Evolutionary conservation across 805 yeast genomes (phyloP).

Genomic region (Saccharomycopsis javanensis): DNA sequence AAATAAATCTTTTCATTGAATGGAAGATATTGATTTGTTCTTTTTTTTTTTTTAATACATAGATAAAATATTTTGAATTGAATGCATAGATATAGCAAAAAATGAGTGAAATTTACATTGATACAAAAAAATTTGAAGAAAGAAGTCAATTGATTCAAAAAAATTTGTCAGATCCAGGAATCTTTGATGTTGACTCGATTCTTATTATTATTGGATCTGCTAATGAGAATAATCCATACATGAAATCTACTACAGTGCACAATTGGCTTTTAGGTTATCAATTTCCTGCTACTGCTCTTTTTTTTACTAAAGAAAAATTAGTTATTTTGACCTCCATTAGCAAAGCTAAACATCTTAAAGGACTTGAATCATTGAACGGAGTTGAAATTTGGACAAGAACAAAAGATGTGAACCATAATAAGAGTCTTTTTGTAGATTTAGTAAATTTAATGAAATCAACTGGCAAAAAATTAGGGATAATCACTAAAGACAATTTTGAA

Average conservation of each 20-base stretch:
- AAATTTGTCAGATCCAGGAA: conserved; percentile 25
- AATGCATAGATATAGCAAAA: neutral
- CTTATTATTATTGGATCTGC: conserved; percentile 74
- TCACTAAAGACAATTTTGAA: conserved; percentile 65
- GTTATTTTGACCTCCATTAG: conserved; percentile 70
- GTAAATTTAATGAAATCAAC: conserved; percentile 34
- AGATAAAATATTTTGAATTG: too few species aligned
- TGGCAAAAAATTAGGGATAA: conserved; percentile 50
- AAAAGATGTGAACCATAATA: conserved; percentile 73
- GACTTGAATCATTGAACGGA: conserved; percentile 37
- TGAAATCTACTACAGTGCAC: conserved; percentile 77
- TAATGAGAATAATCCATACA: conserved; percentile 83
- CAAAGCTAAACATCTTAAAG: conserved; percentile 70
- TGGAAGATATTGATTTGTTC: too few species aligned
- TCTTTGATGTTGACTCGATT: conserved; percentile 39
- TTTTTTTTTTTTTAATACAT: too few species aligned
- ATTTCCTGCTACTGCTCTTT: conserved; percentile 82
- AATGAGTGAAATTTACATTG: conserved; percentile 51
- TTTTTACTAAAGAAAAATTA: conserved; percentile 48
- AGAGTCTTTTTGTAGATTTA: conserved; percentile 51
- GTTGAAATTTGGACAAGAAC: conserved; percentile 60
- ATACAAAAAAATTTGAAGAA: conserved; percentile 23
- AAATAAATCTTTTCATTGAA: too few species aligned
- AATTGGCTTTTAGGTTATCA: conserved; percentile 92
- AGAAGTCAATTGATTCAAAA: conserved; percentile 15